Conservation (phyloP, 345 rosid genomes). For the Pseudoturritis turrita region DNA sequence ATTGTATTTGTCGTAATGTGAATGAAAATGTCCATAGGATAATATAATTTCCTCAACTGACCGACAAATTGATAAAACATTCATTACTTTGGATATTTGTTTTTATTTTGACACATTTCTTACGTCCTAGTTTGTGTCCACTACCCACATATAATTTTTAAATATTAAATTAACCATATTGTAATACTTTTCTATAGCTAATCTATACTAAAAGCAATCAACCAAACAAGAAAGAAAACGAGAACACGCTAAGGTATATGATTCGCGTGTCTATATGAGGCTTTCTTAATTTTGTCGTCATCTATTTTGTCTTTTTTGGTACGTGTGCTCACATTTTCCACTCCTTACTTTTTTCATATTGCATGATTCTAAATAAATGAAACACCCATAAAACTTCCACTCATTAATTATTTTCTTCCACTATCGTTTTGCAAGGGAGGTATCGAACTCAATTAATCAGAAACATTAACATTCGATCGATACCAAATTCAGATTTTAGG, state of each 20-base stretch:
- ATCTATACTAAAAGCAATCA: no score
- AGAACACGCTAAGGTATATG: constrained; percentile 30
- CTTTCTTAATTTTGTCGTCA: constrained; percentile 24
- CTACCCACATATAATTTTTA: no score
- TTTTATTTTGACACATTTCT: neutral
- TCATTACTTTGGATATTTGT: no score
- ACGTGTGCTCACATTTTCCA: constrained; percentile 26
- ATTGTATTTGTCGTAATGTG: neutral
- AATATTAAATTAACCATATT: no score
- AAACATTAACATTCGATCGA: no score
- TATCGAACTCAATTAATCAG: no score
- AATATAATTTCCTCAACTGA: neutral
- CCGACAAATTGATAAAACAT: neutral
- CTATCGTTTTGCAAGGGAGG: no score
- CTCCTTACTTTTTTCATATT: neutral
- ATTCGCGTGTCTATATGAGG: constrained; percentile 15
- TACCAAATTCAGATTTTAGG: no score
- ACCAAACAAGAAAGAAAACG: neutral
- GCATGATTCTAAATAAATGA: neutral
- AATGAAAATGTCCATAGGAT: neutral
- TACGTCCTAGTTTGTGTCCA: no score
- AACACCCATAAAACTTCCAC: neutral
- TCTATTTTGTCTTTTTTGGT: constrained; percentile 15
- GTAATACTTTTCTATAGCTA: neutral
- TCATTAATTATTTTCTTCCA: neutral